These are phyloP conservation scores for Kalaharituber pfeilii DNA, from an alignment of 2,329 filamentous ascomycete genomes.

Conservation along the genomic window DNA sequence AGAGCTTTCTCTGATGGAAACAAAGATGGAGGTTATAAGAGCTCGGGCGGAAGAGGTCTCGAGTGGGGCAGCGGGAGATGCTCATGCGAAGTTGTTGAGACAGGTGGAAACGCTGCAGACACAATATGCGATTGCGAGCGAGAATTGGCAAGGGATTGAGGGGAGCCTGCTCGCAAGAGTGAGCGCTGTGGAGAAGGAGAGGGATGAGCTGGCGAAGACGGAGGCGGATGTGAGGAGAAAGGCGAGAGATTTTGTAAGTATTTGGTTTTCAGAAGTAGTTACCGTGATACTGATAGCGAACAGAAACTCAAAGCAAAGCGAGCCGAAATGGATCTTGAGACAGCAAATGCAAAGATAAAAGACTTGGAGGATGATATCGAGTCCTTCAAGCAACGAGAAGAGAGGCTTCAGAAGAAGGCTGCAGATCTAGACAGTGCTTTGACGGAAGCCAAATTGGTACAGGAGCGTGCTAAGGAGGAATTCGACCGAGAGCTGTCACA, in stretches of 20 bases:
- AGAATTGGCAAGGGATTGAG: conserved; percentile 97
- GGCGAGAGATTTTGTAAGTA: conserved; percentile 61
- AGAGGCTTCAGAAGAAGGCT: conserved; percentile 45
- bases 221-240: conserved; percentile 82
- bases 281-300: neutral
- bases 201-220: conserved; percentile 65
- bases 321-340: conserved; percentile 70
- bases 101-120: conserved; percentile 93
- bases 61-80: conserved; percentile 61
- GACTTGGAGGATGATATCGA: conserved; percentile 46
- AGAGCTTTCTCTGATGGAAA: conserved; percentile 55
- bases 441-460: conserved; percentile 38
- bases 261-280: neutral
- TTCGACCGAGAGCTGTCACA: conserved; percentile 41
- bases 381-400: conserved; percentile 41
- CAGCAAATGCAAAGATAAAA: conserved; percentile 45
- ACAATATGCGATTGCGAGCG: conserved; percentile 82
- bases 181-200: conserved; percentile 67
- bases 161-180: conserved; percentile 63
- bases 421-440: conserved; percentile 43
- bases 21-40: conserved; percentile 75
- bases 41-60: conserved; percentile 75
- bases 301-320: conserved; percentile 49
- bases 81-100: conserved; percentile 73
- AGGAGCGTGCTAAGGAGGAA: conserved; percentile 41